These are phyloP conservation scores for Verticillium isaacii DNA, from an alignment of 2,329 filamentous ascomycete species.

Conservation along the genomic window DNA sequence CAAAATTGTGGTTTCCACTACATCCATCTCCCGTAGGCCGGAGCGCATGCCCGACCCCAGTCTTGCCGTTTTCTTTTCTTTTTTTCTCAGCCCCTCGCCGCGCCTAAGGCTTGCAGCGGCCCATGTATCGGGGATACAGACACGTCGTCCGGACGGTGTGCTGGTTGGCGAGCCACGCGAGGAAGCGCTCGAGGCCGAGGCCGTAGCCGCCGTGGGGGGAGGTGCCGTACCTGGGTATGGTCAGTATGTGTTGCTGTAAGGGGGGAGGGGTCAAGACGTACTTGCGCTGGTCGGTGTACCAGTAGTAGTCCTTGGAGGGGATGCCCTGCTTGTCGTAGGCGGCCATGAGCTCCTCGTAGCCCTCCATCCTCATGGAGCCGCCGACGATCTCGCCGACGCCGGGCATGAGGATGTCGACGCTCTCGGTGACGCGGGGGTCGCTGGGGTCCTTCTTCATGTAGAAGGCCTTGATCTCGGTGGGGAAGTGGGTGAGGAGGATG, in stretches of 20 bases:
- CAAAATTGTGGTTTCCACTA: background rate
- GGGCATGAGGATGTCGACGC: constrained; percentile 81
- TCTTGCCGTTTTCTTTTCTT: background rate
- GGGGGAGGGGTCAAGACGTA: constrained; percentile 41
- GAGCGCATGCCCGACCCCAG: background rate
- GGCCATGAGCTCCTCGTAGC: constrained; percentile 81
- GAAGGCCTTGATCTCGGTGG: constrained; percentile 95
- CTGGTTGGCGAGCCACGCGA: constrained; percentile 61
- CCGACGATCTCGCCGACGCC: constrained; percentile 96
- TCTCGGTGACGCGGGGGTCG: constrained; percentile 84
- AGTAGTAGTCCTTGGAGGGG: constrained; percentile 83
- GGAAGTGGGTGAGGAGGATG: constrained; percentile 97
- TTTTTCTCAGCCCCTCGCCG: background rate
- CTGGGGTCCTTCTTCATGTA: constrained; percentile 91
- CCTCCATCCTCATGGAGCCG: constrained; percentile 92
- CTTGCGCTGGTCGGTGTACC: constrained; percentile 98
- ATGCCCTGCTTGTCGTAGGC: constrained; percentile 87
- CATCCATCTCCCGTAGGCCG: background rate
- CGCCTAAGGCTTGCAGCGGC: constrained; percentile 68
- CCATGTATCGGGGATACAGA: constrained; percentile 77
- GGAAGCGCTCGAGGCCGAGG: constrained; percentile 77
- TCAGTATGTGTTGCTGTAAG: constrained; percentile 10
- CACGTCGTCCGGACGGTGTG: constrained; percentile 63
- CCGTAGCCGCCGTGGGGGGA: constrained; percentile 92
- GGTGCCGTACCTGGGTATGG: constrained; percentile 69